Base-by-base conservation (phyloP, 192 early-diverging fungal species). In the Lunasporangiospora selenospora region DNA sequence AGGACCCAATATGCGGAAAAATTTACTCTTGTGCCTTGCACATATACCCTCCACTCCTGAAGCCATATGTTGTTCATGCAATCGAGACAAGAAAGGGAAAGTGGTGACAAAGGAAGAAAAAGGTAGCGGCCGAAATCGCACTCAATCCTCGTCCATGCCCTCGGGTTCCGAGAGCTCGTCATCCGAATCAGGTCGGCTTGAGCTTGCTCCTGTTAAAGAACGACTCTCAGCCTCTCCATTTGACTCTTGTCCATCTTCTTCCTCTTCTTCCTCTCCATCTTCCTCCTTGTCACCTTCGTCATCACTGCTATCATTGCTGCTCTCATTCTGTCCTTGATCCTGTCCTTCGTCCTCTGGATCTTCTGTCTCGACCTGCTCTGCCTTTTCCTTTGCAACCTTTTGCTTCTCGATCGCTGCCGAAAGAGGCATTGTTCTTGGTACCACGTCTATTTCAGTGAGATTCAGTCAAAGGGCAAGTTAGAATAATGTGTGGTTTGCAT, bases 401-500 rank as follows among this genome's bases (percentile, higher is more conserved):
- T 66, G 63, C 24, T 75, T 69, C 57, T 81, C 69, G 27, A 77
- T 53, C 15, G 78, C 80, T 56, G 62, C 62, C 10, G 71, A 59
- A 47, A 82, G 43, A 33, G 76, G 45, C 60, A 81, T 82, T 7
- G 79, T 79, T 24, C 79, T 73, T 48, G 81, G 79, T 21, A 81
- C 60, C 10, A 82, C 67, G 31, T 81, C 81, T 65, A 50, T 47
- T 1, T 21, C 18, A 36, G 6, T 53, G 12, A 53, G 9, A 31
- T 53, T 36, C 9, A 33, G 15, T 4, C 30, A 30, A 13, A 37
- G 32, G 30, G 32, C 23, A 18, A 16, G 16, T 53, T 53, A 21
- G 30, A 6, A 19, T 36, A 53, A 21, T 36, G 30, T 32, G 32
- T 32, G 21, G 27, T 12, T 13, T 16, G 38, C n/a, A 21, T 8